These are phyloP conservation scores for Apocynum venetum DNA, from an alignment of 257 asterid genomes.

Conservation along the genomic window DNA sequence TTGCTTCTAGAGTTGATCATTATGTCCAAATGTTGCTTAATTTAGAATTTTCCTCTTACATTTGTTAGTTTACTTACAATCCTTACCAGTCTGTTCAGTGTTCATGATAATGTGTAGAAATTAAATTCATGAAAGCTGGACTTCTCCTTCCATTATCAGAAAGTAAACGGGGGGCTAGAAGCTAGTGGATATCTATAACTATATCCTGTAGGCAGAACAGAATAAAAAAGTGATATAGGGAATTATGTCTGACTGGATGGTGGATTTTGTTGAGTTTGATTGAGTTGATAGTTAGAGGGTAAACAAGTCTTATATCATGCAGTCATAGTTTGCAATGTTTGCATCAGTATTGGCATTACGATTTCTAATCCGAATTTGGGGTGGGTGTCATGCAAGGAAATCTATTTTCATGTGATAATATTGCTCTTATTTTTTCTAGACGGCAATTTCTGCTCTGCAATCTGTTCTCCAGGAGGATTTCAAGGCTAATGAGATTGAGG, in stretches of 20 bases:
- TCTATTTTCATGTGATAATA: conserved; percentile 8
- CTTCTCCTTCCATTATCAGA: not conserved
- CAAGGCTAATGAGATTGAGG: conserved; percentile 99
- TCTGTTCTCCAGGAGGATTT: conserved; percentile 98
- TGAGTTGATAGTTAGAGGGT: not conserved
- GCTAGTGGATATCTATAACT: not conserved
- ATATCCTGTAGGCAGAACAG: not conserved
- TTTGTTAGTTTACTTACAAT: not conserved
- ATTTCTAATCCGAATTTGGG: not conserved
- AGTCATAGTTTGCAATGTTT: not conserved
- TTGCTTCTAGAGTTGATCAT: not conserved
- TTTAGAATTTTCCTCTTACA: not conserved
- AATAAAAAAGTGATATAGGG: not conserved
- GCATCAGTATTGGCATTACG: not conserved
- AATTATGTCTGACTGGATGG: not conserved
- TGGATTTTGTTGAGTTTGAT: not conserved
- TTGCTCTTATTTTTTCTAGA: conserved; percentile 40
- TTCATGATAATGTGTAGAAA: not conserved
- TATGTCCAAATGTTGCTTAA: not conserved
- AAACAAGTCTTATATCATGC: not conserved
- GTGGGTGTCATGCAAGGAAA: not conserved
- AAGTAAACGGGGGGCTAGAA: not conserved
- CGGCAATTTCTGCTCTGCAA: conserved; percentile 90
- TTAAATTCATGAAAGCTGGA: not conserved
- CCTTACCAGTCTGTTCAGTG: not conserved